Base-by-base conservation (phyloP, 164 flowering plant species). In the Annona cherimola region DNA sequence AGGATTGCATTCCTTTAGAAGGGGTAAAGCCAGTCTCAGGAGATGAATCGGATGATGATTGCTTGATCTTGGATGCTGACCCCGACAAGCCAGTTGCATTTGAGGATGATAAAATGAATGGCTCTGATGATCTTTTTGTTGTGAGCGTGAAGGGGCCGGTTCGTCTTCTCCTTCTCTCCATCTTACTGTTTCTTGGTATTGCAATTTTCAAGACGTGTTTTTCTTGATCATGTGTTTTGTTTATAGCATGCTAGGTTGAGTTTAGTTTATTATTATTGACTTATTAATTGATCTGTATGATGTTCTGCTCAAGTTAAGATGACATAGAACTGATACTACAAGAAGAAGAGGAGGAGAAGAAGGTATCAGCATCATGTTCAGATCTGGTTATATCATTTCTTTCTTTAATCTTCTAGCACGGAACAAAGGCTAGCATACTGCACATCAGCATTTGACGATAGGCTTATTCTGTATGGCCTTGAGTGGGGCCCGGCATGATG, bases 111-210 rank as follows among this genome's bases (percentile, higher is more conserved):
- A 7, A 63, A 35, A 77, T 4, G 0, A 66, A 59, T 68, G 86
- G 77, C 5, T 76, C 83, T 0, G 91, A 89, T 73, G 97, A 89
- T 62, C 70, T 89, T 78, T 72, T 79, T 16, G 60, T 91, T 61
- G 87, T 91, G 39, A 83, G 86, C 8, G 87, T 87, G 63, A 89
- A 83, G 81, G 96, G 96, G 59, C 86, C 80, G 93, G 96, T 90
- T 81, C 60, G 4, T 20, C 11, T n/a, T 19, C 46, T 12, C 4
- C 42, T 61, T 11, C 42, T 45, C 19, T 39, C 57, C 11, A 1
- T 42, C 66, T 70, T 7, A 26, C 44, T 39, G 14, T 65, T 45
- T 57, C 11, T 63, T 65, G 1, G 2, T 45, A 9, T n/a, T 74
- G 20, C n/a, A 6, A 46, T 50, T 9, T 63, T 63, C 14, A 43